phyloP scores from a whole-genome alignment of 805 yeast species.

The Starmera pachycereana region DNA sequence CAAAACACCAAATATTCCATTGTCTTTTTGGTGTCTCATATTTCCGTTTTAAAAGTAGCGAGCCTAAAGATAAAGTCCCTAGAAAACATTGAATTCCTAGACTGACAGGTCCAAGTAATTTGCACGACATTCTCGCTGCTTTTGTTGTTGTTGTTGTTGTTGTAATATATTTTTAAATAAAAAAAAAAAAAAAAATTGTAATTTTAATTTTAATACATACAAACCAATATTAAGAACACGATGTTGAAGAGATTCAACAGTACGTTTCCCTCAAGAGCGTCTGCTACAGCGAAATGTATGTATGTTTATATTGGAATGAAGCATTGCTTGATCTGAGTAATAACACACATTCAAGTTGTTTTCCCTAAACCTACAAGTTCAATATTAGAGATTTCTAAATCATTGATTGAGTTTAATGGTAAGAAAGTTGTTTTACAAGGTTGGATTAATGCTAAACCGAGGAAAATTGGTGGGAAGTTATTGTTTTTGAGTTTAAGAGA shows the following conservation, averaged over 20 bases:
- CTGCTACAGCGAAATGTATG: no score
- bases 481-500: slow-evolving; percentile 75
- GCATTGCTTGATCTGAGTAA: no score
- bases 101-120: slow-evolving; percentile 79
- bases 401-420: slow-evolving; percentile 3
- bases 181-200: no score
- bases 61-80: slow-evolving; percentile 68
- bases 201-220: no score
- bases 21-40: slow-evolving; percentile 82
- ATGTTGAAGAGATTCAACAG: no score
- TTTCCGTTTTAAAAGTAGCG: slow-evolving; percentile 64
- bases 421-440: slow-evolving; percentile 52
- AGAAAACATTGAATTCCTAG: slow-evolving; percentile 63
- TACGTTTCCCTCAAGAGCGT: no score
- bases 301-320: no score
- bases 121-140: slow-evolving; percentile 26
- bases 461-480: slow-evolving; percentile 51
- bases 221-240: no score
- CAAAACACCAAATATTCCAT: slow-evolving; percentile 82
- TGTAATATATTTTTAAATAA: no score
- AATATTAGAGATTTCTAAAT: slow-evolving; percentile 3
- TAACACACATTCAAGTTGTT: no score
- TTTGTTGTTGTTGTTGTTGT: no score
- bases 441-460: slow-evolving; percentile 73
- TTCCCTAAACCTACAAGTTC: slow-evolving; percentile 15